Evolutionary conservation across 1,284 basidiomycete genomes (phyloP).

Genomic region (Pseudozyma thailandica): DNA sequence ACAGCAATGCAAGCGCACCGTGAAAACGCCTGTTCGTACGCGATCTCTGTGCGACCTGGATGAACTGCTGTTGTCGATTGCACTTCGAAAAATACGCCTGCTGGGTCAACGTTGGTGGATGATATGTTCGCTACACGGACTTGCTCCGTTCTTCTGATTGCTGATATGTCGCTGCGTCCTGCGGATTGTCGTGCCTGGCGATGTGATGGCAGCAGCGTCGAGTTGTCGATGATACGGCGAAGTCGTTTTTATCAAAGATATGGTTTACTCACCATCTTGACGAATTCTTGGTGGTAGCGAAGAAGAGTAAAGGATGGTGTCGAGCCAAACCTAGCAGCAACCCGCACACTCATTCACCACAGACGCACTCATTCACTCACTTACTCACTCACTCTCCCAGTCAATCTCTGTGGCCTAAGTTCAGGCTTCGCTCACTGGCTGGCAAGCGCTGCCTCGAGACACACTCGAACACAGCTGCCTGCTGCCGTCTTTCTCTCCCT

Average conservation of each 20-base stretch:
- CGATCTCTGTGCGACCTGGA: no score
- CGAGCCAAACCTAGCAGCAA: slow-evolving; percentile 34
- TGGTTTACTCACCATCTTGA: slow-evolving; percentile 51
- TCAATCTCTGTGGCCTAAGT: neutral
- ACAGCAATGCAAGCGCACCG: no score
- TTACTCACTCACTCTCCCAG: neutral
- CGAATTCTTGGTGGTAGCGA: slow-evolving; percentile 53
- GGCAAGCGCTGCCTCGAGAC: no score
- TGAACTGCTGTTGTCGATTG: no score
- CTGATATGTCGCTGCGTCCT: neutral
- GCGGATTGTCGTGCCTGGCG: neutral
- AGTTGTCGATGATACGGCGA: slow-evolving; percentile 25
- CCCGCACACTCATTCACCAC: slow-evolving; percentile 4
- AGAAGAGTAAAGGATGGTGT: slow-evolving; percentile 38
- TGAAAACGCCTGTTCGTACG: no score
- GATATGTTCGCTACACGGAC: neutral
- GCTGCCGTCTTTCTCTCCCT: no score
- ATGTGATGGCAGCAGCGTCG: slow-evolving; percentile 13
- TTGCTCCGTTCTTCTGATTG: slow-evolving; percentile 2
- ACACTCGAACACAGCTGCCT: no score
- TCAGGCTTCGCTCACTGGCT: no score
- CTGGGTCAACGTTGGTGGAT: neutral
- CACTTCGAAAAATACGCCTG: neutral
- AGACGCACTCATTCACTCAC: no score
- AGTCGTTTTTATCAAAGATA: slow-evolving; percentile 17